Percentiles rank a stretch among this genome's conserved stretches.
phyloP scores from a whole-genome alignment of 768 basidiomycete species.

The Lepiota brunneoincarnata region DNA sequence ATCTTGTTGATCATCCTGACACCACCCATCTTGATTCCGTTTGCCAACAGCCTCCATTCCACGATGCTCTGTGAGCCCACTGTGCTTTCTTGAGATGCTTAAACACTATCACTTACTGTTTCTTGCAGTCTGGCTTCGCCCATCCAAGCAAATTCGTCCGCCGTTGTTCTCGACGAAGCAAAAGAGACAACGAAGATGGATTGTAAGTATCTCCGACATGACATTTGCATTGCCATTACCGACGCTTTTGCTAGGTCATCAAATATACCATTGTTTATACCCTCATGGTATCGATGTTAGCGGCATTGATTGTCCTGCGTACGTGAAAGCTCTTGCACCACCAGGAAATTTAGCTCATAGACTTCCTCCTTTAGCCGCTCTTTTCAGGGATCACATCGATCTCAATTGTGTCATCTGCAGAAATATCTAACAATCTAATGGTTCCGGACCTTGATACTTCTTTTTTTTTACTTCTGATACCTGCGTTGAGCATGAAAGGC shows the following conservation, averaged over 20 bases:
- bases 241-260: conserved; percentile 46
- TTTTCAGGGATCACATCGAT: conserved; percentile 80
- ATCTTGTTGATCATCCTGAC: conserved; percentile 86
- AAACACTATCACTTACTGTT: conserved; percentile 3
- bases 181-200: conserved; percentile 89
- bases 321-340: conserved; percentile 30
- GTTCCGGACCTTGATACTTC: not conserved
- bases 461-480: not conserved
- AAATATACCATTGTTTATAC: conserved; percentile 87
- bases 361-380: conserved; percentile 48
- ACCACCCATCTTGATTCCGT: conserved; percentile 82
- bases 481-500: conserved; percentile 4
- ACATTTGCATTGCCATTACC: conserved; percentile 5
- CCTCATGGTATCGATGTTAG: conserved; percentile 70
- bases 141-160: conserved; percentile 90
- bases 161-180: conserved; percentile 94
- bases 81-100: not conserved
- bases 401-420: conserved; percentile 82
- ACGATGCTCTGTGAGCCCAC: conserved; percentile 80
- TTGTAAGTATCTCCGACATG: conserved; percentile 44
- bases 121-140: conserved; percentile 84
- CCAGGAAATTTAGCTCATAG: not conserved
- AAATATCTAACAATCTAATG: conserved; percentile 67
- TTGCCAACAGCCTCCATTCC: conserved; percentile 85
- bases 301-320: conserved; percentile 83